These are phyloP conservation scores for Mycosphaerella sp. DNA, from an alignment of 2,329 filamentous ascomycete species.

Conservation along the genomic window DNA sequence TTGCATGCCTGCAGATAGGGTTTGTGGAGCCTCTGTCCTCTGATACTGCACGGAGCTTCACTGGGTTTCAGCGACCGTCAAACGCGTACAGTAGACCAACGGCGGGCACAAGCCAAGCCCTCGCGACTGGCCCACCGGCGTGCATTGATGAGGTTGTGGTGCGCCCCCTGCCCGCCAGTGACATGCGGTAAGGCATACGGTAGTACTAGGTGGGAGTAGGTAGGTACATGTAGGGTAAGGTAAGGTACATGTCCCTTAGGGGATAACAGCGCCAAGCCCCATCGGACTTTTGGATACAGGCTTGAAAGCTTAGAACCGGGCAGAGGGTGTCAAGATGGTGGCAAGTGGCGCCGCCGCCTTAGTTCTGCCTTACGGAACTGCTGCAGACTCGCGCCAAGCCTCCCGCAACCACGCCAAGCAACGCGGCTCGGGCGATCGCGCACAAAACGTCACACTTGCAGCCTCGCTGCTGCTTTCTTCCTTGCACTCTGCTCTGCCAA, in stretches of 20 bases:
- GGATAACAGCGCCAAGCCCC: background rate
- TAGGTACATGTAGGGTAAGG: too few species aligned
- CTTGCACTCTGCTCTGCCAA: background rate
- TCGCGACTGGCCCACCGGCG: background rate
- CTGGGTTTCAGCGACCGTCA: background rate
- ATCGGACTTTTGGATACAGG: background rate
- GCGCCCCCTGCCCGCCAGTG: background rate
- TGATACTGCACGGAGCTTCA: background rate
- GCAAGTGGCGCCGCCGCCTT: too few species aligned
- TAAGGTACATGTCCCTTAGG: too few species aligned
- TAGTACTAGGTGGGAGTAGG: too few species aligned
- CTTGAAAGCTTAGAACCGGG: background rate
- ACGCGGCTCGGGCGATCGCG: background rate
- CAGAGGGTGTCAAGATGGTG: too few species aligned
- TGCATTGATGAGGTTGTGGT: background rate
- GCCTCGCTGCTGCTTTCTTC: background rate
- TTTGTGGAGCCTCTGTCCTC: background rate
- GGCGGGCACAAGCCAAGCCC: background rate
- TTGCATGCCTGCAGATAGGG: background rate
- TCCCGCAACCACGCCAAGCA: background rate
- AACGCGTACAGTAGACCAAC: background rate
- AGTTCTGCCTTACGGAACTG: too few species aligned
- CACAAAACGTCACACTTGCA: background rate
- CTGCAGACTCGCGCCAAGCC: background rate
- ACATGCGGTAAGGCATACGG: too few species aligned